A percentile compares a stretch with the other conserved stretches of the same genome.
Conservation (phyloP, 2,329 filamentous ascomycete genomes). For the Ilyonectria sp. region DNA sequence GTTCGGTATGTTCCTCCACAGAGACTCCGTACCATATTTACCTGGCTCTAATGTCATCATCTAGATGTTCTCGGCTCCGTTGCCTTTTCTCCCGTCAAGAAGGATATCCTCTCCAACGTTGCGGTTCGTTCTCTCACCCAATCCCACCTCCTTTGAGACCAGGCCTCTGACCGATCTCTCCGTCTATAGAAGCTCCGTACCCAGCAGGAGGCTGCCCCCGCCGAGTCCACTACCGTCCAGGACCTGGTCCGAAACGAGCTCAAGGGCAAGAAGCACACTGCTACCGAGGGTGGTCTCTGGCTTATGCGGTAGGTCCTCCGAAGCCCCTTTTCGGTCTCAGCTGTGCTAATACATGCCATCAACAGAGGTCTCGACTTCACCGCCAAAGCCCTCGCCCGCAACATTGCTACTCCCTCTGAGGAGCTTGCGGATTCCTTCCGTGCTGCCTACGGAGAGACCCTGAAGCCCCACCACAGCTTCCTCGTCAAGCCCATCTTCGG, state of each 20-base stretch:
- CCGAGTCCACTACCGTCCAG: slow-evolving; percentile 87
- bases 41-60: slow-evolving; percentile 30
- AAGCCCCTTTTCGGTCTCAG: no score
- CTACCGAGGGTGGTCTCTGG: slow-evolving; percentile 93
- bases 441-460: slow-evolving; percentile 84
- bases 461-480: slow-evolving; percentile 93
- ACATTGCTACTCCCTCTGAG: slow-evolving; percentile 76
- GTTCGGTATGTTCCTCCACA: slow-evolving; percentile 74
- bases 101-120: slow-evolving; percentile 91
- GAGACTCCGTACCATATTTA: neutral
- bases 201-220: slow-evolving; percentile 82
- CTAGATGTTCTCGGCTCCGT: slow-evolving; percentile 76
- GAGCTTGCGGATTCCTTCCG: slow-evolving; percentile 93
- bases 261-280: slow-evolving; percentile 89
- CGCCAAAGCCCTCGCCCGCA: slow-evolving; percentile 84
- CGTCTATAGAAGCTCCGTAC: slow-evolving; percentile 85
- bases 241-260: slow-evolving; percentile 89
- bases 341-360: slow-evolving; percentile 8
- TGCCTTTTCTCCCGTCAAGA: slow-evolving; percentile 93
- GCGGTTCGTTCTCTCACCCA: slow-evolving; percentile 71
- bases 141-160: neutral
- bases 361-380: slow-evolving; percentile 94
- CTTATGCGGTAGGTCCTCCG: slow-evolving; percentile 78
- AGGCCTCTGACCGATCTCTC: slow-evolving; percentile 36
- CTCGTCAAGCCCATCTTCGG: slow-evolving; percentile 93